Conservation (phyloP, 2,329 filamentous ascomycete genomes). For the Penicillium sclerotiorum region DNA sequence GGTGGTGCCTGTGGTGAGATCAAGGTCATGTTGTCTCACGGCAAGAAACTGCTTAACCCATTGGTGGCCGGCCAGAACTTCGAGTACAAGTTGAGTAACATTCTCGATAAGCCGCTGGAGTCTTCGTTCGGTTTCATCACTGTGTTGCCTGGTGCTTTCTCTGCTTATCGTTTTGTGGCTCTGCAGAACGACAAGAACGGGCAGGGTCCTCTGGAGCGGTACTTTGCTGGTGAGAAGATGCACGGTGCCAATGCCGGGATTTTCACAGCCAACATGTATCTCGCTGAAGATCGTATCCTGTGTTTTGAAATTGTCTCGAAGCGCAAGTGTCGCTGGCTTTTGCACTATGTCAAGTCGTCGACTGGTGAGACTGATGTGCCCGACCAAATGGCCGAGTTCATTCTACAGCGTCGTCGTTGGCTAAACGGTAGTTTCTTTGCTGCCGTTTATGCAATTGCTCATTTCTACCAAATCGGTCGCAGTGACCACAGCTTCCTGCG, state of each 20-base stretch:
- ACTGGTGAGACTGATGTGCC: slow-evolving; percentile 97
- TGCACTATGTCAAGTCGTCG: slow-evolving; percentile 97
- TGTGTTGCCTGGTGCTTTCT: slow-evolving; percentile 94
- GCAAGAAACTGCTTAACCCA: slow-evolving; percentile 88
- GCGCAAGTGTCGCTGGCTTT: slow-evolving; percentile 93
- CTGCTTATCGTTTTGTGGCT: slow-evolving; percentile 93
- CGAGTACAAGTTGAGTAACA: slow-evolving; percentile 99
- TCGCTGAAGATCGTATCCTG: slow-evolving; percentile 55
- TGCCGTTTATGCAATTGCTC: slow-evolving; percentile 88
- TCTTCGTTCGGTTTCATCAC: slow-evolving; percentile 98
- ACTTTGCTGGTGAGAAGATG: slow-evolving; percentile 95
- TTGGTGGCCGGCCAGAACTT: slow-evolving; percentile 97
- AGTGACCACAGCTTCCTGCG: slow-evolving; percentile 85
- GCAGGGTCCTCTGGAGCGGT: slow-evolving; percentile 89
- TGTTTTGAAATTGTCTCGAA: slow-evolving; percentile 87
- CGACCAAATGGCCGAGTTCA: slow-evolving; percentile 89
- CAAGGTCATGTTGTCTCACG: slow-evolving; percentile 90
- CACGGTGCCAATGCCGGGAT: slow-evolving; percentile 91
- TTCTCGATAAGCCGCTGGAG: slow-evolving; percentile 95
- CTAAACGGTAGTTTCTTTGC: slow-evolving; percentile 98
- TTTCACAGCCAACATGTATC: slow-evolving; percentile 82
- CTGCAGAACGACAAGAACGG: slow-evolving; percentile 96
- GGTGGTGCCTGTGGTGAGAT: slow-evolving; percentile 97
- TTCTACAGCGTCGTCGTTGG: slow-evolving; percentile 94
- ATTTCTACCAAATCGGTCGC: slow-evolving; percentile 95